Evolutionary conservation across 768 basidiomycete species (phyloP).

Genomic region (Amanita fuliginea): DNA sequence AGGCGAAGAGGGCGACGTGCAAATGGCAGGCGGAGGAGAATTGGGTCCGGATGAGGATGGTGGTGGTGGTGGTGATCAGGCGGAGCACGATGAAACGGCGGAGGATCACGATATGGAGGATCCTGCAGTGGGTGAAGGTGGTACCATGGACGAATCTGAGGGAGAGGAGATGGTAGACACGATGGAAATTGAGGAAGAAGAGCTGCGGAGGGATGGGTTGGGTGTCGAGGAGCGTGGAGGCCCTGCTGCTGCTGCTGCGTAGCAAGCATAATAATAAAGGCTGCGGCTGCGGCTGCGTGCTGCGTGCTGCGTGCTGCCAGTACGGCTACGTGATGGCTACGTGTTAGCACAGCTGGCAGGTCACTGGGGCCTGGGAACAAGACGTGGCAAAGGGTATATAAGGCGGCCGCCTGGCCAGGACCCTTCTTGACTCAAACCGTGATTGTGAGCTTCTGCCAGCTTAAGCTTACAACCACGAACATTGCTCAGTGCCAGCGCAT

Average conservation of each 20-base stretch:
- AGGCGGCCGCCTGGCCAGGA: neutral
- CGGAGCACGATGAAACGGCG: conserved; percentile 3
- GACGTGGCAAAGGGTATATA: neutral
- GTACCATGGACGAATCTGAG: conserved; percentile 21
- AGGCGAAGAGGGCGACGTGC: conserved; percentile 10
- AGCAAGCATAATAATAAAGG: too few relatives aligned
- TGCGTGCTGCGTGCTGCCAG: too few relatives aligned
- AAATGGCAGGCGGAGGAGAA: conserved; percentile 14
- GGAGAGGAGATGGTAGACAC: conserved; percentile 28
- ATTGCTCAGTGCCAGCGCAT: neutral
- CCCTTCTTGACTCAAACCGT: neutral
- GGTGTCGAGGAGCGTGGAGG: conserved; percentile 24
- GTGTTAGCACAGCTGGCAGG: too few relatives aligned
- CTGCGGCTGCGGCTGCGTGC: too few relatives aligned
- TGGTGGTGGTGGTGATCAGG: neutral
- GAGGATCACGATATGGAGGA: conserved; percentile 10
- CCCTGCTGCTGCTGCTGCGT: too few relatives aligned
- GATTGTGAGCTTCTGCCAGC: conserved; percentile 5
- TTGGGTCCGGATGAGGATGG: conserved; percentile 28
- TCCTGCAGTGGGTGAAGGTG: neutral
- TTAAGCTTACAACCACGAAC: conserved; percentile 6
- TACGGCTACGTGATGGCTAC: too few relatives aligned
- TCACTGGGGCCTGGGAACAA: too few relatives aligned
- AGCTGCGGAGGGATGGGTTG: conserved; percentile 24
- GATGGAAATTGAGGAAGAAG: conserved; percentile 34